These are phyloP conservation scores for Eremothecium cymbalariae DNA, from an alignment of 1,139 yeast species.

Conservation along the genomic window DNA sequence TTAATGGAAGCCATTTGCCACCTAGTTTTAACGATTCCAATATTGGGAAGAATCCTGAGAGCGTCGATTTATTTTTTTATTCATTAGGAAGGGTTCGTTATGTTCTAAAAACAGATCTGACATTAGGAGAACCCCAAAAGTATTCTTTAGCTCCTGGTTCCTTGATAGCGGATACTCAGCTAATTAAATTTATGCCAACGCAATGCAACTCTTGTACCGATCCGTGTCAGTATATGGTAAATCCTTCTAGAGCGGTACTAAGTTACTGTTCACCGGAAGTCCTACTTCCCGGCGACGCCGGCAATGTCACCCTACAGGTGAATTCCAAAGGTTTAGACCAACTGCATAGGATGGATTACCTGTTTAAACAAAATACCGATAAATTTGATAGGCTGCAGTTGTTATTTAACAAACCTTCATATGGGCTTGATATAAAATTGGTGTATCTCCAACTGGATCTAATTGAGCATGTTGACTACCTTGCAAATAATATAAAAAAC, in stretches of 20 bases:
- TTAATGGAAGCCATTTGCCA: conserved; percentile 16
- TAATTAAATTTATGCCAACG: conserved; percentile 25
- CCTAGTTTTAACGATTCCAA: conserved; percentile 27
- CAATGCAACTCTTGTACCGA: background rate
- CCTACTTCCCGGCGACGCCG: no score
- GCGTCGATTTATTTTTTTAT: conserved; percentile 23
- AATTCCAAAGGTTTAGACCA: conserved; percentile 19
- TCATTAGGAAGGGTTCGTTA: conserved; percentile 27
- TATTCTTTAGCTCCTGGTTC: conserved; percentile 26
- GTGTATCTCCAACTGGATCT: conserved; percentile 20
- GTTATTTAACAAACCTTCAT: conserved; percentile 15
- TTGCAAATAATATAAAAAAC: conserved; percentile 26
- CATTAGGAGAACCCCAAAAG: conserved; percentile 22
- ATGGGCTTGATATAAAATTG: conserved; percentile 16
- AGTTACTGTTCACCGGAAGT: no score
- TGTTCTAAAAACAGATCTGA: conserved; percentile 23
- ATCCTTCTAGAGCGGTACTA: background rate
- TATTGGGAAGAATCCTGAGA: conserved; percentile 21
- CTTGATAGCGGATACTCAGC: conserved; percentile 15
- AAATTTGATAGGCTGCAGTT: conserved; percentile 23
- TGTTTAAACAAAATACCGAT: conserved; percentile 21
- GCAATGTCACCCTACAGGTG: conserved; percentile 11
- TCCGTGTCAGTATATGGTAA: background rate
- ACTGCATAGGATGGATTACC: conserved; percentile 21
- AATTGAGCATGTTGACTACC: conserved; percentile 21